Evolutionary conservation across 75 land plant species (phyloP).

Genomic region (Pinus albicaulis): DNA sequence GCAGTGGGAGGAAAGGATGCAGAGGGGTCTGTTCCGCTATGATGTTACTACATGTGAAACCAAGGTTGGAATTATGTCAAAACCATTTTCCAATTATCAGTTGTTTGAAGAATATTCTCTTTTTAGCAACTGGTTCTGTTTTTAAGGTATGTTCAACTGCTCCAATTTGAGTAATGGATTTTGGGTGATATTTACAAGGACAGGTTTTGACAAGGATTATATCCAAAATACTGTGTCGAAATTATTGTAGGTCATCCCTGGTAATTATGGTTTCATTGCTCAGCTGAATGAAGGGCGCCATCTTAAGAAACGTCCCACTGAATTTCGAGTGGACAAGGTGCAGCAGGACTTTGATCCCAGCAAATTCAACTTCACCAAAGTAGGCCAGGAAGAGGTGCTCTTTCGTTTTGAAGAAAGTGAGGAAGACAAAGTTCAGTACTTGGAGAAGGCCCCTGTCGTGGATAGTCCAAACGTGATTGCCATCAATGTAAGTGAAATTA

Average conservation of each 20-base stretch:
- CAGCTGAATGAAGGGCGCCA: constrained; percentile 98
- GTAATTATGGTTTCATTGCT: constrained; percentile 84
- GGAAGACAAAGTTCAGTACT: constrained; percentile 19
- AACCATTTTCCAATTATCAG: constrained; percentile 3
- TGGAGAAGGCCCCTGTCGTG: constrained; percentile 42
- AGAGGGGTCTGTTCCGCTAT: constrained; percentile 87
- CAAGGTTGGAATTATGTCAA: constrained; percentile 48
- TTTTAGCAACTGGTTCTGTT: background rate
- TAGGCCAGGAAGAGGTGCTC: constrained; percentile 92
- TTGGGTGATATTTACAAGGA: background rate
- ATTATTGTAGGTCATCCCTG: constrained; percentile 71
- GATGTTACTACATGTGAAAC: constrained; percentile 96
- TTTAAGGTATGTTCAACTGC: background rate
- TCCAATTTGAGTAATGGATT: background rate
- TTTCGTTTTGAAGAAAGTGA: constrained; percentile 74
- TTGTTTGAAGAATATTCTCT: background rate
- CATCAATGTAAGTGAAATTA: constrained; percentile 65
- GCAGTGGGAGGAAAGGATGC: constrained; percentile 92
- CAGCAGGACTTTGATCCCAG: constrained; percentile 83
- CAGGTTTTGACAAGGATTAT: background rate
- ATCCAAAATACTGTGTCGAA: background rate
- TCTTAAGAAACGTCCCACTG: constrained; percentile 92
- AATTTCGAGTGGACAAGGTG: constrained; percentile 91
- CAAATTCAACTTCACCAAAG: constrained; percentile 97
- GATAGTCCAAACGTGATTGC: constrained; percentile 76